Conservation (phyloP, 2,329 filamentous ascomycete genomes). For the Fusarium xylarioides region DNA sequence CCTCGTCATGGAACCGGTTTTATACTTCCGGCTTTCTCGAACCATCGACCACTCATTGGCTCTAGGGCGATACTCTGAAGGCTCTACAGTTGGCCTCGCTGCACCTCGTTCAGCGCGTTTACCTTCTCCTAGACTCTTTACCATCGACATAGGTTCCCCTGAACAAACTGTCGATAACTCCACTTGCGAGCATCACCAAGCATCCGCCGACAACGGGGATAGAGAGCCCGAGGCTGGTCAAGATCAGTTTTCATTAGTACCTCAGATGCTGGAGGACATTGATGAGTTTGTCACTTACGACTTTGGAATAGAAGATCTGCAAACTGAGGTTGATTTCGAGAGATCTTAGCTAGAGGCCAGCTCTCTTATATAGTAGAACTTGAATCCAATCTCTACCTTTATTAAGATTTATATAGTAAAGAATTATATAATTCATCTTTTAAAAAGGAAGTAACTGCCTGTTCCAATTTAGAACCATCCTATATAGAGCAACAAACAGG, state of each 20-base stretch:
- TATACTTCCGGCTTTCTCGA: constrained; percentile 17
- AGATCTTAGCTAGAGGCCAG: neutral
- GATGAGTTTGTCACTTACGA: neutral
- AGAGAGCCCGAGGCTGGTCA: neutral
- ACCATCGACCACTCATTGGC: constrained; percentile 19
- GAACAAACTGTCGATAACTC: too few species aligned
- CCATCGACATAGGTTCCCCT: neutral
- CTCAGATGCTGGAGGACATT: neutral
- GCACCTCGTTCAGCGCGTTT: neutral
- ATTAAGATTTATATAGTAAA: too few species aligned
- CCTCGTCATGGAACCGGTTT: constrained; percentile 5
- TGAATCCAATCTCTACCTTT: neutral
- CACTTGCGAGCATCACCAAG: too few species aligned
- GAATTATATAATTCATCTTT: too few species aligned
- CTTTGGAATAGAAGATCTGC: neutral
- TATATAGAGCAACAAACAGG: too few species aligned
- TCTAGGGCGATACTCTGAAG: constrained; percentile 8
- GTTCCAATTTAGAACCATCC: too few species aligned
- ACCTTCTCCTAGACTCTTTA: neutral
- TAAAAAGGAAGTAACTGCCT: too few species aligned
- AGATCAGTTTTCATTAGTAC: neutral
- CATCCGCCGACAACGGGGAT: neutral
- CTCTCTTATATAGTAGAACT: neutral
- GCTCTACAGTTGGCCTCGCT: neutral
- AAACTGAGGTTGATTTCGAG: rapidly evolving